A percentile compares a stretch with the other conserved stretches of the same genome.
These are phyloP conservation scores for Nicotiana obtusifolia DNA, from an alignment of 257 asterid species.

Conservation along the genomic window DNA sequence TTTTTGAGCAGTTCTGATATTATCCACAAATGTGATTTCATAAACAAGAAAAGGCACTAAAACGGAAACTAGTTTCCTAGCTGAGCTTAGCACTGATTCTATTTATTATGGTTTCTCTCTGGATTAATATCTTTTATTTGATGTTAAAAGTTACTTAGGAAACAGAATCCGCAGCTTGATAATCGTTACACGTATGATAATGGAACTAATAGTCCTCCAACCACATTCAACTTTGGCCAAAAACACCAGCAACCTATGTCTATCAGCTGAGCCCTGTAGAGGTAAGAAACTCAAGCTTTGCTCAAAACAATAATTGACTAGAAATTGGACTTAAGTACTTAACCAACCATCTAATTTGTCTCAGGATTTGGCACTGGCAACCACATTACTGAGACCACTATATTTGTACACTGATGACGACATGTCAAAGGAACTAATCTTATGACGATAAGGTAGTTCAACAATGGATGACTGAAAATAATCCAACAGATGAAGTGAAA, in stretches of 20 bases:
- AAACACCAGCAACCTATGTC: neutral
- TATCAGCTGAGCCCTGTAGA: constrained; percentile 4
- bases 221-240: constrained; percentile 1
- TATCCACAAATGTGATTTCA: neutral
- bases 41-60: neutral
- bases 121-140: neutral
- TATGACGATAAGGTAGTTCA: neutral
- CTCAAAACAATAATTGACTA: neutral
- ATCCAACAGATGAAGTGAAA: neutral
- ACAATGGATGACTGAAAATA: neutral
- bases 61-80: no score
- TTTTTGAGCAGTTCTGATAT: neutral
- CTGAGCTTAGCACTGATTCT: neutral
- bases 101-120: neutral
- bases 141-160: neutral
- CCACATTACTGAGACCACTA: neutral
- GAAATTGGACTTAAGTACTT: neutral
- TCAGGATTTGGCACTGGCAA: constrained; percentile 10
- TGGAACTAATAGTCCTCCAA: neutral
- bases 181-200: neutral
- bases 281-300: neutral
- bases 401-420: neutral
- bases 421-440: neutral
- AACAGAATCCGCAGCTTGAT: neutral
- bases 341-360: neutral